Evolutionary conservation across 257 asterid species (phyloP), one percentile per base, ranked within the genome.

Genomic region (Cordia subcordata): DNA sequence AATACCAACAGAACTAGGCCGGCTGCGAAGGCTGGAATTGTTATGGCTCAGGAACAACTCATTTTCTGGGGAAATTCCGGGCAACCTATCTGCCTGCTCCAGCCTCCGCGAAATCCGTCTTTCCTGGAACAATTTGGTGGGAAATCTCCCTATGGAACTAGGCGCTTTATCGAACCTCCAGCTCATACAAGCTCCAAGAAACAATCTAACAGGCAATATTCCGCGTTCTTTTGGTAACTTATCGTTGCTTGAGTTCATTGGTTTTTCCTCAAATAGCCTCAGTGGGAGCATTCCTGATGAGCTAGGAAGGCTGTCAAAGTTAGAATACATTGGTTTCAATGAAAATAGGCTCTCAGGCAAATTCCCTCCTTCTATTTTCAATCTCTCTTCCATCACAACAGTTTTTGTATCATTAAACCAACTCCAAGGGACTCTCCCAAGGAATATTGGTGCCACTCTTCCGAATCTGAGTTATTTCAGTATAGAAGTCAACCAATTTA

Each of bases 21-120:
- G 70, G 15, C 83, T 0, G 78, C 52, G 11, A 70, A 64, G 49
- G 19, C 79, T 20, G 85, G 76, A 49, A 74, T 74, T 65, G 11
- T 55, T 74, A 49, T 76, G 78, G 35, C 54, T 82, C 33, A 75
- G 83, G 9, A 35, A 68, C 70, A 82, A 82, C 65, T 68, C 40
- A 22, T 47, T 82, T 35, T 75, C 77, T 49, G 81, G 83, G 56
- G 71, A 50, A 63, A 73, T 81, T 62, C 75, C 83, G 35, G 37
- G 50, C 16, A 45, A 50, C 19, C 52, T 68, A 9, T 68, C 73
- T 11, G 44, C 46, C 37, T 68, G 73, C 55, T 56, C 64, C 3
- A 68, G 39, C 21, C 68, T 68, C 13, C 60, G 61, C 8, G 64
- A 47, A 44, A 19, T 68, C 42, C 68, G 73, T 15, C 45, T 68